Percentiles rank a stretch among this genome's conserved stretches.
Evolutionary conservation across 2,329 filamentous ascomycete species (phyloP).

Genomic region (Fusarium nygamai): DNA sequence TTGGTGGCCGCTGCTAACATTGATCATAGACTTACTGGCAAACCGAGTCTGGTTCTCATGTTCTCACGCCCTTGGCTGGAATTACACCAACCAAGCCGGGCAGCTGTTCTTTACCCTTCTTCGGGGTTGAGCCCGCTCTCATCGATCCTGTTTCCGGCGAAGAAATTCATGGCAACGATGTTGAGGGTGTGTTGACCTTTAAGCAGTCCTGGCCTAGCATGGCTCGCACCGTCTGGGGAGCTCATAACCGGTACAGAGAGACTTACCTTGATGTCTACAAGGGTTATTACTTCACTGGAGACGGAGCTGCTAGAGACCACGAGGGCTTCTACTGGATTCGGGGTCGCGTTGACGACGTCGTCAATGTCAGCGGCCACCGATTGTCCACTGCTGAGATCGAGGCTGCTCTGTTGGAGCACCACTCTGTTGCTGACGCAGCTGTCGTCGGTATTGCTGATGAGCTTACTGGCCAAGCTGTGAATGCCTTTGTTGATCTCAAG

Average conservation of each 20-base stretch:
- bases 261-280: conserved; percentile 98
- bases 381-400: conserved; percentile 98
- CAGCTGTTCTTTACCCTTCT: conserved; percentile 95
- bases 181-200: conserved; percentile 95
- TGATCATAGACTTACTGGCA: conserved; percentile 92
- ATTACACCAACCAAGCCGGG: conserved; percentile 97
- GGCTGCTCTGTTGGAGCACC: conserved; percentile 93
- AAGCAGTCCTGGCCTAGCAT: conserved; percentile 99
- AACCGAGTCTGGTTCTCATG: conserved; percentile 97
- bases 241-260: conserved; percentile 98
- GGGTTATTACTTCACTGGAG: conserved; percentile 97
- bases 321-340: conserved; percentile 99
- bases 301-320: conserved; percentile 94
- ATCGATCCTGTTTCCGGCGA: conserved; percentile 96
- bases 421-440: conserved; percentile 89
- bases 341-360: conserved; percentile 96
- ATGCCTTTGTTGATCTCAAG: conserved; percentile 95
- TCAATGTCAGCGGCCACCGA: conserved; percentile 96
- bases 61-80: conserved; percentile 92
- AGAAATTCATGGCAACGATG: conserved; percentile 94
- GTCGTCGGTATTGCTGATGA: conserved; percentile 95
- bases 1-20: conserved; percentile 26
- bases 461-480: conserved; percentile 95
- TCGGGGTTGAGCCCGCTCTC: conserved; percentile 96
- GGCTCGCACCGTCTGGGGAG: conserved; percentile 97